Evolutionary conservation across 2,329 filamentous ascomycete species (phyloP), one percentile per base, ranked within the genome.

Genomic region (Parasarocladium wereldwijsianum): DNA sequence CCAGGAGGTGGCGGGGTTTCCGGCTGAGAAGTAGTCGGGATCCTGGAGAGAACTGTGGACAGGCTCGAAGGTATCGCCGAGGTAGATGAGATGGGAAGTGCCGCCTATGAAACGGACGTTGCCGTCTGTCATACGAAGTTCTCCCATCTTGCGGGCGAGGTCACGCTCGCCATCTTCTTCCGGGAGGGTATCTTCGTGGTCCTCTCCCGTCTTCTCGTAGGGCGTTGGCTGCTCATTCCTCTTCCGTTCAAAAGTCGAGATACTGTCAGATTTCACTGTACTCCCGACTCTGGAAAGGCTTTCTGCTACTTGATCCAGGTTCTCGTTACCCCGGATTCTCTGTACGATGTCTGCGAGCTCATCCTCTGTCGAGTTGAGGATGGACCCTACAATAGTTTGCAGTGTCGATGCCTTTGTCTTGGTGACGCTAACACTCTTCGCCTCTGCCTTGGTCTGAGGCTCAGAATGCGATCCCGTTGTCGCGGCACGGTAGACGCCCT

Each of bases 401-500:
- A 96, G 61, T 1, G 87, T 96, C 20, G 83, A 82, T 45, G 77
- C 84, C 38, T 75, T 75, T 14, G 85, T 86, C 57, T 92, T 92
- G 50, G 87, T 67, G 46, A 72, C 83, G 51, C 93, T 86, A 15
- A 80, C 73, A n/a, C n/a, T n/a, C n/a, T n/a, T n/a, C n/a, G n/a
- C n/a, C n/a, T n/a, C n/a, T n/a, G n/a, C n/a, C n/a, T n/a, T n/a
- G n/a, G n/a, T n/a, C n/a, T n/a, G n/a, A n/a, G n/a, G n/a, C n/a
- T n/a, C n/a, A n/a, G n/a, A n/a, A n/a, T n/a, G n/a, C n/a, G n/a
- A n/a, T n/a, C n/a, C n/a, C n/a, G n/a, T n/a, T n/a, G n/a, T n/a
- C 52, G 93, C 90, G 54, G 93, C 85, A 46, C 87, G 86, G 53
- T 96, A 96, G 28, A 96, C 90, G 36, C 90, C 90, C 52, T 96